These are phyloP conservation scores for Hanseniaspora taiwanica DNA, from an alignment of 805 yeast species.

Conservation along the genomic window DNA sequence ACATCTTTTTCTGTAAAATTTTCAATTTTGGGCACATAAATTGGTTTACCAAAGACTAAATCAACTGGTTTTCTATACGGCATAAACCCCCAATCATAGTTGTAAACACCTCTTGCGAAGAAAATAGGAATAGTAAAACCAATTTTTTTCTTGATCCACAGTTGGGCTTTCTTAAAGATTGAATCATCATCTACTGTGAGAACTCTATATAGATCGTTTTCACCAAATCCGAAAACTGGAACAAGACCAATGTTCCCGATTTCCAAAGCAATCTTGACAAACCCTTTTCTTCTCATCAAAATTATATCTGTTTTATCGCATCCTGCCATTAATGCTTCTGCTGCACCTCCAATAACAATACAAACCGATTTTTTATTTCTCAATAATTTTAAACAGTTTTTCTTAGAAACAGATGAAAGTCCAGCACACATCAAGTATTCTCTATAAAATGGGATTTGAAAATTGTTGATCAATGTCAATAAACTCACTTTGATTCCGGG, in stretches of 20 bases:
- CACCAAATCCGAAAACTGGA: slow-evolving; percentile 88
- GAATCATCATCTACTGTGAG: slow-evolving; percentile 32
- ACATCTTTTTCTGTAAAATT: slow-evolving; percentile 37
- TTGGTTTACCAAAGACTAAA: slow-evolving; percentile 62
- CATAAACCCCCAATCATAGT: slow-evolving; percentile 80
- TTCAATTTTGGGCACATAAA: slow-evolving; percentile 37
- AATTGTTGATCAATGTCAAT: slow-evolving; percentile 73
- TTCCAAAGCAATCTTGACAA: slow-evolving; percentile 73
- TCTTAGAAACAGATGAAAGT: slow-evolving; percentile 67
- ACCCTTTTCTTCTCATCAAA: slow-evolving; percentile 70
- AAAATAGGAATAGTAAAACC: slow-evolving; percentile 88
- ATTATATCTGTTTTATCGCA: slow-evolving; percentile 50
- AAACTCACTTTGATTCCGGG: slow-evolving; percentile 78
- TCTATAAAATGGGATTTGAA: slow-evolving; percentile 70
- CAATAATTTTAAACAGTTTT: slow-evolving; percentile 54
- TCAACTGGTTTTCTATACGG: slow-evolving; percentile 76
- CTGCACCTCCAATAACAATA: slow-evolving; percentile 93
- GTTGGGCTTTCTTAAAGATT: slow-evolving; percentile 43
- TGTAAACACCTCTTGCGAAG: slow-evolving; percentile 84
- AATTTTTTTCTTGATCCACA: slow-evolving; percentile 52
- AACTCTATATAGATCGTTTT: slow-evolving; percentile 50
- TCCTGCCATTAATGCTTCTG: slow-evolving; percentile 62
- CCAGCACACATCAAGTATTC: slow-evolving; percentile 78
- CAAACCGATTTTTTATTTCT: slow-evolving; percentile 60
- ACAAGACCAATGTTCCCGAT: slow-evolving; percentile 68